Evolutionary conservation across 352 stramenopile genomes (phyloP).

Genomic region (Phytophthora rubi): DNA sequence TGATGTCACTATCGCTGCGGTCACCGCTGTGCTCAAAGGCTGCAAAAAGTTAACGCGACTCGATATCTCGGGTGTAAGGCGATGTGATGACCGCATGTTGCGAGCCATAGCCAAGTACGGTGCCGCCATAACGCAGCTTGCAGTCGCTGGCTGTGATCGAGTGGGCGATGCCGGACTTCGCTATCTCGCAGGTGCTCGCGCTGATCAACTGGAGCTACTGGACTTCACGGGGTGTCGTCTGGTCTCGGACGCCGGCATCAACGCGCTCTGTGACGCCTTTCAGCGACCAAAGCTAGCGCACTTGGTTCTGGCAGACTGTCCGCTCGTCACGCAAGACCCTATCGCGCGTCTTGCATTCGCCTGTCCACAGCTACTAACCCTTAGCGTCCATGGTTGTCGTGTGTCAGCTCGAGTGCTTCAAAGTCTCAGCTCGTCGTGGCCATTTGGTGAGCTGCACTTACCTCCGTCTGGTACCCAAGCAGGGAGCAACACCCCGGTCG

Average conservation of each 20-base stretch:
- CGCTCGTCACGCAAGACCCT: constrained; percentile 66
- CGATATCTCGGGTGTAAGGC: constrained; percentile 59
- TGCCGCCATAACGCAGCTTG: constrained; percentile 48
- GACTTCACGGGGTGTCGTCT: constrained; percentile 63
- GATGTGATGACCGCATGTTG: constrained; percentile 73
- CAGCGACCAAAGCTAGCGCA: constrained; percentile 57
- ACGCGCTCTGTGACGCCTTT: constrained; percentile 62
- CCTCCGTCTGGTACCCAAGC: constrained; percentile 24
- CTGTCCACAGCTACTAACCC: constrained; percentile 71
- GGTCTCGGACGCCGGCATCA: constrained; percentile 63
- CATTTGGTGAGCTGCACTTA: constrained; percentile 58
- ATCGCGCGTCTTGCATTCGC: constrained; percentile 63
- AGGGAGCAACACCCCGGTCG: constrained; percentile 44
- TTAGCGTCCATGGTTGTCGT: constrained; percentile 70
- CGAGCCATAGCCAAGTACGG: constrained; percentile 48
- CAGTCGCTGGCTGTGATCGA: constrained; percentile 66
- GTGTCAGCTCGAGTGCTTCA: constrained; percentile 66
- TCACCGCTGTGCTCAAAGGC: constrained; percentile 66
- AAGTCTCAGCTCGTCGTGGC: constrained; percentile 73
- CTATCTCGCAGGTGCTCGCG: constrained; percentile 46
- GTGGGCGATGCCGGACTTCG: constrained; percentile 65
- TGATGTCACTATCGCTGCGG: constrained; percentile 74
- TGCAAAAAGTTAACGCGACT: constrained; percentile 54
- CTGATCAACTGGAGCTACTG: constrained; percentile 68
- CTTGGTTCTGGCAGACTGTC: constrained; percentile 65